Conservation (phyloP, 2,329 filamentous ascomycete genomes). For the Sclerotinia nivalis region DNA sequence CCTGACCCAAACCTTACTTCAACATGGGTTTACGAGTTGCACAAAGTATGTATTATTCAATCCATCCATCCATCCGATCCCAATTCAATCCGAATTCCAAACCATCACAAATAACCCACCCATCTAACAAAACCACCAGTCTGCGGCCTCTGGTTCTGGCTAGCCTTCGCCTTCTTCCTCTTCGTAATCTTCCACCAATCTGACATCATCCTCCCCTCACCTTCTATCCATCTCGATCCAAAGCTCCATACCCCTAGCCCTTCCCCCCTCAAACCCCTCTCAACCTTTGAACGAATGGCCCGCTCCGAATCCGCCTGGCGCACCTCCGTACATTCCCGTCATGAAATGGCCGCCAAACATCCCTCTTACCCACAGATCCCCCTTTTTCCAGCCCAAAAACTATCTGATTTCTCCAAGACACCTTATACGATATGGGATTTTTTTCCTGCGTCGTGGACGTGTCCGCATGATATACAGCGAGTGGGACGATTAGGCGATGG, state of each 20-base stretch:
- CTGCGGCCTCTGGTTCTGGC: slow-evolving; percentile 37
- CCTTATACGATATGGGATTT: slow-evolving; percentile 47
- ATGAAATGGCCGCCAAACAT: slow-evolving; percentile 32
- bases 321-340: slow-evolving; percentile 32
- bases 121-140: slow-evolving; percentile 25
- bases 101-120: not conserved
- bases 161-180: slow-evolving; percentile 35
- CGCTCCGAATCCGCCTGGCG: slow-evolving; percentile 35
- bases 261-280: slow-evolving; percentile 20
- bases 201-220: slow-evolving; percentile 10
- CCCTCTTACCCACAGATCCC: slow-evolving; percentile 32
- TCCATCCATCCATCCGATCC: not conserved
- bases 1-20: slow-evolving; percentile 16
- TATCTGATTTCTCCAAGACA: slow-evolving; percentile 31
- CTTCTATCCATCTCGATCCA: not conserved
- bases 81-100: too few relatives aligned
- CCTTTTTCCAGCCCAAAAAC: slow-evolving; percentile 34
- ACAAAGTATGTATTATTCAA: slow-evolving; percentile 28
- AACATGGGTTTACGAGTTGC: slow-evolving; percentile 34
- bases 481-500: slow-evolving; percentile 46
- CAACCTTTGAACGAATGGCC: slow-evolving; percentile 32
- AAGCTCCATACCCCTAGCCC: not conserved
- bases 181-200: slow-evolving; percentile 34
- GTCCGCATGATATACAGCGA: slow-evolving; percentile 46
- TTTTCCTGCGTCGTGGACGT: slow-evolving; percentile 44